Conservation (phyloP, 306 rosid species). For the Casuarina cunninghamiana region DNA sequence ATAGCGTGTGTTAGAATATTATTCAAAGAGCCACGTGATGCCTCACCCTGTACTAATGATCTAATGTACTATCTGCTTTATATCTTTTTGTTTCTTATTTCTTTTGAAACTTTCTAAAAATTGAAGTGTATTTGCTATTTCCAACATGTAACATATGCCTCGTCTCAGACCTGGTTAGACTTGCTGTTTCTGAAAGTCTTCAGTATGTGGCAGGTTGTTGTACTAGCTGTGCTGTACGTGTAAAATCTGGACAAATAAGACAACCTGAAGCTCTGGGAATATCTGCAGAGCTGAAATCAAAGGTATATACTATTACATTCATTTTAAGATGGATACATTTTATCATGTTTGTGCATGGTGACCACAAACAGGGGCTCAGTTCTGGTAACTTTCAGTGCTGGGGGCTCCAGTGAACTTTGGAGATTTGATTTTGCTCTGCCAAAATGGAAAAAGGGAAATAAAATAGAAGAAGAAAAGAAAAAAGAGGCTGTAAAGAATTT, state of each 20-base stretch:
- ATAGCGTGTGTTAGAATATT: not conserved
- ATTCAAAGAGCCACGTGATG: not conserved
- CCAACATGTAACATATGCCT: not conserved
- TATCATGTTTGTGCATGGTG: not conserved
- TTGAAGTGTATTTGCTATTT: not conserved
- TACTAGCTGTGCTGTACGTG: constrained; percentile 96
- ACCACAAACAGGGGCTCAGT: not conserved
- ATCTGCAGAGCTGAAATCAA: constrained; percentile 82
- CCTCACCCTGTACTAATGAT: not conserved
- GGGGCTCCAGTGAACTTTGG: not conserved
- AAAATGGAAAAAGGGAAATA: not conserved
- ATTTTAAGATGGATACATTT: not conserved
- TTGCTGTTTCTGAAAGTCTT: constrained; percentile 13
- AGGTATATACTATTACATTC: constrained; percentile 42
- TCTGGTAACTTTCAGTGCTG: not conserved
- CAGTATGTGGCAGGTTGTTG: constrained; percentile 76
- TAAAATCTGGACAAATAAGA: constrained; percentile 81
- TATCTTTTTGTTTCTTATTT: not conserved
- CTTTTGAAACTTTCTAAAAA: not conserved
- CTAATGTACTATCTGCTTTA: not conserved
- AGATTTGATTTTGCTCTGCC: not conserved
- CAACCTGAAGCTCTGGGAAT: constrained; percentile 98
- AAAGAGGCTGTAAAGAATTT: not conserved
- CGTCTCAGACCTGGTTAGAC: not conserved
- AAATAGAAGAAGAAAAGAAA: not conserved